phyloP scores from a whole-genome alignment of 78 protist species.

The Dictyostelium firmibasis region DNA sequence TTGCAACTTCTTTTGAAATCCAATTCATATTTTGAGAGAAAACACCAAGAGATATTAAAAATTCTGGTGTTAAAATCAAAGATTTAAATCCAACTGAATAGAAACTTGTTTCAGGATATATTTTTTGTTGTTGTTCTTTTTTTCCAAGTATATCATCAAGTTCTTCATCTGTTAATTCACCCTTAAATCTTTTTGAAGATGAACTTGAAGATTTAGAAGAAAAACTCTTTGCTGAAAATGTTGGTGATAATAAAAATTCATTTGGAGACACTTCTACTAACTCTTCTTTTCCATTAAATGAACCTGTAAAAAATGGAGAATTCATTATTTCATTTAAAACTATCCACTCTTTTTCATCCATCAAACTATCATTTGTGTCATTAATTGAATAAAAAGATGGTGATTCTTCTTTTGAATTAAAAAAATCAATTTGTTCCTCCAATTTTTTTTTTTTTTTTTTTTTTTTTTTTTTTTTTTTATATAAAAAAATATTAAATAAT shows the following conservation, averaged over 20 bases:
- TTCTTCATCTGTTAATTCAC: not conserved
- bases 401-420: not conserved
- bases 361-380: not conserved
- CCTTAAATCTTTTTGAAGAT: not conserved
- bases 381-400: not conserved
- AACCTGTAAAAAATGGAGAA: not conserved
- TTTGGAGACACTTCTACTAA: not conserved
- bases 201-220: not conserved
- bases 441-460: not conserved
- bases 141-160: not conserved
- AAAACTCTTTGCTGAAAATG: not conserved
- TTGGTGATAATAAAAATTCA: not conserved
- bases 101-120: not conserved
- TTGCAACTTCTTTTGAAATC: conserved; percentile 3
- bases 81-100: not conserved
- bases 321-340: conserved; percentile 1
- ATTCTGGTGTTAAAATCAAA: conserved; percentile 22
- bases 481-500: not conserved
- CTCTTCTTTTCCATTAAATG: not conserved
- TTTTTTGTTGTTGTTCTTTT: not conserved
- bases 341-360: not conserved
- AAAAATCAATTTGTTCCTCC: not conserved
- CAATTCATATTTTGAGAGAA: conserved; percentile 8
- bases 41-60: not conserved
- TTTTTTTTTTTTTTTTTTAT: not conserved